Evolutionary conservation across 1,284 basidiomycete species (phyloP).

Genomic region (Puccinia novopanici): DNA sequence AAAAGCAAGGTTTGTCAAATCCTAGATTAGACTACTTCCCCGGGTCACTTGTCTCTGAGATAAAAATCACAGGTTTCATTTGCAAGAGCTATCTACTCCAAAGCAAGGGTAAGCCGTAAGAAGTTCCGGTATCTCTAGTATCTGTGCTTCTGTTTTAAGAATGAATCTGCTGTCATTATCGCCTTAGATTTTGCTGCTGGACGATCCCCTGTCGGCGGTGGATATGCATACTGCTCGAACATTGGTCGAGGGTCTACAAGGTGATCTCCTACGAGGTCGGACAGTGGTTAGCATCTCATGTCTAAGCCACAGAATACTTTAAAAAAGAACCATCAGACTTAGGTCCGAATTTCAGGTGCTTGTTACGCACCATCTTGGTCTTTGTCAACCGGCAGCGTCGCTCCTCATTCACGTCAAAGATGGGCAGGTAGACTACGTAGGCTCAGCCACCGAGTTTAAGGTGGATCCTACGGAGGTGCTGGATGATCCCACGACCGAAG

Average conservation of each 20-base stretch:
- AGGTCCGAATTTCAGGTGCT: conserved; percentile 20
- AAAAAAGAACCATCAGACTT: not conserved
- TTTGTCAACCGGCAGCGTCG: conserved; percentile 44
- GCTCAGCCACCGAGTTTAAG: conserved; percentile 32
- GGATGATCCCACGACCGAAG: conserved; percentile 22
- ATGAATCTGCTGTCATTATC: not conserved
- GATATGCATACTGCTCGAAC: conserved; percentile 39
- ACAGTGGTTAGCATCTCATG: conserved; percentile 38
- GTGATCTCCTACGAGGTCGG: conserved; percentile 40
- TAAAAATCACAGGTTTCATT: conserved; percentile 36
- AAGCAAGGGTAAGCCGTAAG: conserved; percentile 29
- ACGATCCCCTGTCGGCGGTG: conserved; percentile 46
- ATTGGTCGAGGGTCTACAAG: conserved; percentile 42
- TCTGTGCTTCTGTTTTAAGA: not conserved
- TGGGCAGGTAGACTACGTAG: conserved; percentile 32
- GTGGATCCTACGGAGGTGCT: conserved; percentile 1
- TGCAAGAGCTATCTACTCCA: conserved; percentile 48
- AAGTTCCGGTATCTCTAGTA: too few relatives aligned
- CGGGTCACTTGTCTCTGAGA: not conserved
- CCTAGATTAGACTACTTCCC: not conserved
- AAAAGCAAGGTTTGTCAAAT: conserved; percentile 48
- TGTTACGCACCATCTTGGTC: conserved; percentile 47
- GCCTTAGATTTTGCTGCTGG: conserved; percentile 36
- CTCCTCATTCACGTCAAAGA: conserved; percentile 35
- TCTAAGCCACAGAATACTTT: too few relatives aligned